phyloP scores from a whole-genome alignment of 495 filamentous ascomycete species.

The Cladorrhinum samala region DNA sequence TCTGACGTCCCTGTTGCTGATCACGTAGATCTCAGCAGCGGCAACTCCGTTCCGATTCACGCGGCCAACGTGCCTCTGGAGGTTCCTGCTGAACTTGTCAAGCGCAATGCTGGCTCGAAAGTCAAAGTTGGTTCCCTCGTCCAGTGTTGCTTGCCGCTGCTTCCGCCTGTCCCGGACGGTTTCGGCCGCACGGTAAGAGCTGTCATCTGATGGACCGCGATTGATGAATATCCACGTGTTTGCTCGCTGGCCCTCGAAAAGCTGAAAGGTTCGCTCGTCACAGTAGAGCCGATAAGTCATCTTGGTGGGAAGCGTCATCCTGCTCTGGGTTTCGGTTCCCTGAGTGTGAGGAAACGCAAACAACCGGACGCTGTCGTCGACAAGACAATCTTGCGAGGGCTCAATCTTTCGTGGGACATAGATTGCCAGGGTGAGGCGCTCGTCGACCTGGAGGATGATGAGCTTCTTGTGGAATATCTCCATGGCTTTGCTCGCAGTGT shows the following conservation, averaged over 20 bases:
- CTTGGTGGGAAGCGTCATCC: slow-evolving; percentile 37
- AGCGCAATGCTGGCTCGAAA: slow-evolving; percentile 40
- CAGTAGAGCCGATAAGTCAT: slow-evolving; percentile 41
- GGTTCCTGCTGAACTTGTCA: slow-evolving; percentile 38
- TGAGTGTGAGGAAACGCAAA: slow-evolving; percentile 46
- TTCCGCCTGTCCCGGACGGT: slow-evolving; percentile 29
- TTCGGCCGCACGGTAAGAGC: slow-evolving; percentile 27
- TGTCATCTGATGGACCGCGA: slow-evolving; percentile 32
- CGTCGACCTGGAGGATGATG: slow-evolving; percentile 39
- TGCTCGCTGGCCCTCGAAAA: slow-evolving; percentile 34
- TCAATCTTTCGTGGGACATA: slow-evolving; percentile 43
- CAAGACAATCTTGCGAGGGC: slow-evolving; percentile 29
- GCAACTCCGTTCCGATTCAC: slow-evolving; percentile 36
- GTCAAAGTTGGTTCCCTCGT: slow-evolving; percentile 36
- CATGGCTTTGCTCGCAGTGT: slow-evolving; percentile 23
- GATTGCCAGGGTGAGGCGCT: slow-evolving; percentile 43
- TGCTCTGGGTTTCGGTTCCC: slow-evolving; percentile 27
- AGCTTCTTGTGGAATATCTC: slow-evolving; percentile 44
- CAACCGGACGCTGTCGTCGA: slow-evolving; percentile 38
- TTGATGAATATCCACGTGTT: slow-evolving; percentile 43
- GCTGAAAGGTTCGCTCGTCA: slow-evolving; percentile 19
- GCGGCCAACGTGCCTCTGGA: slow-evolving; percentile 38
- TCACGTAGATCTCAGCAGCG: slow-evolving; percentile 46
- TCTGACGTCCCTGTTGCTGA: slow-evolving; percentile 45
- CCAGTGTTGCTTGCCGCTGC: slow-evolving; percentile 33